Percentiles rank a stretch among this genome's conserved stretches.
Conservation (phyloP, 345 rosid species). For the Dimocarpus longan region DNA sequence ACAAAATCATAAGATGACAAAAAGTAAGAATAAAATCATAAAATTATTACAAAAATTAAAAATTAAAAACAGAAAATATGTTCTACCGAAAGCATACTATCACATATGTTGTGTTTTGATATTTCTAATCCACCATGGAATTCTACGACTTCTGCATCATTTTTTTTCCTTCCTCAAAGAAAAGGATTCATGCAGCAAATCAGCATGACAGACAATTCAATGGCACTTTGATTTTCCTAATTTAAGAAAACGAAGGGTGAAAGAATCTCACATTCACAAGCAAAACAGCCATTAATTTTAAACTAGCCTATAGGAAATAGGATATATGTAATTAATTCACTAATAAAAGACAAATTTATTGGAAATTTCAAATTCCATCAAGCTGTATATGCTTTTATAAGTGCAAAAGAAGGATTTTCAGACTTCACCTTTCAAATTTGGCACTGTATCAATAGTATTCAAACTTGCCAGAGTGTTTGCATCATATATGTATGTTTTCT, state of each 20-base stretch:
- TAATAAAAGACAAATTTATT: neutral
- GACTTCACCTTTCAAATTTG: conserved; percentile 71
- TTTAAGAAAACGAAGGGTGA: no score
- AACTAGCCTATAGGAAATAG: neutral
- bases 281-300: neutral
- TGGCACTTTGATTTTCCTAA: neutral
- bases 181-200: neutral
- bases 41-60: no score
- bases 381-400: neutral
- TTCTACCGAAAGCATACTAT: neutral
- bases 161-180: neutral
- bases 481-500: conserved; percentile 77
- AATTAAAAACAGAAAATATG: no score
- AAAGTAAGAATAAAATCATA: no score
- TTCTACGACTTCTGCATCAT: neutral
- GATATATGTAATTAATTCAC: neutral
- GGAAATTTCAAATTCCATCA: neutral
- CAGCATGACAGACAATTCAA: neutral
- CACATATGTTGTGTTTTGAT: neutral
- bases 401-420: conserved; percentile 1
- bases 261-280: neutral
- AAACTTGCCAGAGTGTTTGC: conserved; percentile 63
- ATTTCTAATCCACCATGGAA: neutral
- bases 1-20: no score
- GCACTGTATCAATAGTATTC: conserved; percentile 78